Percentiles rank a stretch among this genome's conserved stretches.
Evolutionary conservation across 345 rosid genomes (phyloP).

Genomic region (Salix udensis): DNA sequence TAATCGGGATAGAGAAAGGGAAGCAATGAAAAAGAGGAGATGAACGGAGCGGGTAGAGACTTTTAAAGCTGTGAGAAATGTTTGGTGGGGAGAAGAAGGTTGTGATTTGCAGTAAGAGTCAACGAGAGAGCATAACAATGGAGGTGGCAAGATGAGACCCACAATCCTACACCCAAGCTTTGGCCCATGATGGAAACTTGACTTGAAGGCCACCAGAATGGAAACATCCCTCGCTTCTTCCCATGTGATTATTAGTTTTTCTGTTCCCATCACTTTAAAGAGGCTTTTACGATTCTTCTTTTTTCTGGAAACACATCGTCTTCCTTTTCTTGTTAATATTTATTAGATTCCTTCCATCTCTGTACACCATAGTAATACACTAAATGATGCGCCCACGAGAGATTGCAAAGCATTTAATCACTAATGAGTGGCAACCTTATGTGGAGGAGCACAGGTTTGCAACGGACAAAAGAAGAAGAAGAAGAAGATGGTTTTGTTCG

Average conservation of each 20-base stretch:
- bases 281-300: constrained; percentile 23
- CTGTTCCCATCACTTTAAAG: constrained; percentile 31
- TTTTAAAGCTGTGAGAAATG: neutral
- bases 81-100: neutral
- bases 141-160: constrained; percentile 18
- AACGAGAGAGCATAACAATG: too few species aligned
- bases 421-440: neutral
- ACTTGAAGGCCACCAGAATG: constrained; percentile 36
- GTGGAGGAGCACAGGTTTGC: constrained; percentile 6
- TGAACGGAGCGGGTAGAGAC: too few species aligned
- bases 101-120: neutral
- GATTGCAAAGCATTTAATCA: too few species aligned
- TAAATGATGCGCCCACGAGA: too few species aligned
- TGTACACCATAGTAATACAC: neutral
- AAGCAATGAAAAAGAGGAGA: too few species aligned
- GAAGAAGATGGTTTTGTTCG: too few species aligned
- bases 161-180: constrained; percentile 20
- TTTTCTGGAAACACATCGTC: neutral
- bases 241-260: constrained; percentile 48
- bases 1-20: neutral
- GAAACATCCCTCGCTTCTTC: constrained; percentile 32
- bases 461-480: neutral
- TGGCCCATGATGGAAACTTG: constrained; percentile 39
- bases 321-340: neutral
- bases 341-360: neutral